Base-by-base conservation (phyloP, 305 asterid species). In the Fraxinus ornus region DNA sequence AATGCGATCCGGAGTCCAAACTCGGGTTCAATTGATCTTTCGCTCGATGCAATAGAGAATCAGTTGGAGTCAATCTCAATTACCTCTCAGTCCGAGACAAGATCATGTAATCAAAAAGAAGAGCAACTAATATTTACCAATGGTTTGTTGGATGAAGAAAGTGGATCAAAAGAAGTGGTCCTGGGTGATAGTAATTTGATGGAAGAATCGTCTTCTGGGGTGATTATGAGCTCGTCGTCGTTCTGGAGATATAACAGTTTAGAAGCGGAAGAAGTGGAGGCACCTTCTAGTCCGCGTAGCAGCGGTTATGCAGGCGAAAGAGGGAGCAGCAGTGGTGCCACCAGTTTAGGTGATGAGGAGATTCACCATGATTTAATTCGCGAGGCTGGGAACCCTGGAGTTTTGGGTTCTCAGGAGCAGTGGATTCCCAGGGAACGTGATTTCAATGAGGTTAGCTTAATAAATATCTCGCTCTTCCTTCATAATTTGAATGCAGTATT, bases 271-370 rank as follows among this genome's bases (percentile, higher is more conserved):
- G 97, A 93, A 86, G 81, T 76, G 79, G 97, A 91, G 79, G 91
- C 84, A 86, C 90, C 88, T 55, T 73, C 89, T 85, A 97, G 98
- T 83, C 97, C 98, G 35, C 90, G 97, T 83, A 97, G 99, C 85
- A 94, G 98, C 80, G 99, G 98, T 8, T 97, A 97, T 82, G 98
- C 97, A 1, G 99, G 94, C 36, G 99, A 91, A 89, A 90, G 89
- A 88, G 99, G 99, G 78, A 96, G 98, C 88, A 91, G 92, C 76
- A 93, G 94, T 76, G 92, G 91, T 82, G 95, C 91, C 82, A 89
- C 87, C 41, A 87, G 81, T 80, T 91, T 90, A 49, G 90, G 84
- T 32, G 91, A 90, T 71, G 93, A 84, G 33, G 81, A 71, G 47
- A 33, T 33, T 8, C 22, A 84, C 47, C 73, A 57, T 9, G 86